Evolutionary conservation across 768 basidiomycete genomes (phyloP).

Genomic region (Boletus tomentosulus): DNA sequence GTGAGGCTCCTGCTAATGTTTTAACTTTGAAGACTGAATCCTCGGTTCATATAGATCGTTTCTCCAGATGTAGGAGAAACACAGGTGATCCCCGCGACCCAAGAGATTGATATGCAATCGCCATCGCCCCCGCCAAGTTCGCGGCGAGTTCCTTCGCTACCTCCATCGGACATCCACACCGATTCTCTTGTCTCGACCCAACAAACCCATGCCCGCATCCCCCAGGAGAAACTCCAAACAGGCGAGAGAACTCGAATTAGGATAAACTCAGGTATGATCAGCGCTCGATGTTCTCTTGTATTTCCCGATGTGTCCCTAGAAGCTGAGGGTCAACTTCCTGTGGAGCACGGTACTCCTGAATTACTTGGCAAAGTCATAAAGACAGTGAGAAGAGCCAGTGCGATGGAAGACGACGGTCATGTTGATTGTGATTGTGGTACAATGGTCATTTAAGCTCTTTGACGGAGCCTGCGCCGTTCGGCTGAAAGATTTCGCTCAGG

Average conservation of each 20-base stretch:
- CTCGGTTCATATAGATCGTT: conserved; percentile 12
- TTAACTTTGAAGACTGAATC: background rate
- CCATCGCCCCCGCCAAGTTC: conserved; percentile 18
- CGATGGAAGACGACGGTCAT: conserved; percentile 33
- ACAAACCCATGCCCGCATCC: conserved; percentile 12
- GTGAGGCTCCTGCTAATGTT: conserved; percentile 33
- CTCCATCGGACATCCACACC: conserved; percentile 25
- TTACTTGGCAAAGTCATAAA: background rate
- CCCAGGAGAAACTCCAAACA: conserved; percentile 2
- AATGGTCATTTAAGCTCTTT: conserved; percentile 32
- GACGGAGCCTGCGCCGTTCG: background rate
- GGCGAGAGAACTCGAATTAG: conserved; percentile 3
- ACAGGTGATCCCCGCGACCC: conserved; percentile 40
- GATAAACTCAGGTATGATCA: conserved; percentile 47
- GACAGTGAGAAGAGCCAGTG: conserved; percentile 9
- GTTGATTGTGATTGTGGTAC: conserved; percentile 72
- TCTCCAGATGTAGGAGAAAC: conserved; percentile 45
- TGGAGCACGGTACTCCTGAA: background rate
- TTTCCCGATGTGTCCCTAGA: conserved; percentile 18
- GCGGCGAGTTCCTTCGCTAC: conserved; percentile 17
- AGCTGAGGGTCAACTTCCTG: conserved; percentile 30
- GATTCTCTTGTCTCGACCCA: conserved; percentile 23
- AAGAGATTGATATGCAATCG: conserved; percentile 25
- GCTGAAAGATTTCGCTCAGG: conserved; percentile 31
- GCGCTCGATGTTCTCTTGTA: conserved; percentile 12